Percentiles rank a stretch among this genome's conserved stretches.
phyloP scores from a whole-genome alignment of 768 basidiomycete species.

The Rhodotorula sphaerocarpa region DNA sequence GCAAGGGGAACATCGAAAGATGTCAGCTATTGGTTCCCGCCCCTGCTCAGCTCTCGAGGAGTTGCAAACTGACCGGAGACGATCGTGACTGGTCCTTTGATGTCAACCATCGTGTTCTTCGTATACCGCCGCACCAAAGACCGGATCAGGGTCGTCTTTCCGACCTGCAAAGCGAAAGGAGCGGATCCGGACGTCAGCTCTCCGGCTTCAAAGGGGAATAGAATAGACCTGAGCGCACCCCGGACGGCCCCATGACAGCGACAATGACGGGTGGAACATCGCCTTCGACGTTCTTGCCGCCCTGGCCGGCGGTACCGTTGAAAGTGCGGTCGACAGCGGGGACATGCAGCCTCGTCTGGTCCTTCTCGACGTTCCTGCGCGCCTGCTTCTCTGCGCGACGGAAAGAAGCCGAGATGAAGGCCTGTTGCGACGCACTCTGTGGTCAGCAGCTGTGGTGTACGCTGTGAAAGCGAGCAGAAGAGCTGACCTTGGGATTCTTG shows the following conservation, averaged over 20 bases:
- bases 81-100: constrained; percentile 87
- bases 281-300: constrained; percentile 53
- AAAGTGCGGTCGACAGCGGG: constrained; percentile 92
- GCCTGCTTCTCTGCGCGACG: constrained; percentile 81
- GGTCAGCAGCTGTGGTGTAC: neutral
- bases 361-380: constrained; percentile 79
- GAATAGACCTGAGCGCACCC: constrained; percentile 48
- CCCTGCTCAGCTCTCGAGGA: too few relatives aligned
- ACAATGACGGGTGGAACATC: constrained; percentile 88
- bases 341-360: constrained; percentile 90
- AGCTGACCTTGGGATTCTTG: constrained; percentile 75
- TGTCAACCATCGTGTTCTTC: constrained; percentile 82
- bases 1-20: neutral
- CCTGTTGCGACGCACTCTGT: constrained; percentile 46
- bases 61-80: constrained; percentile 52
- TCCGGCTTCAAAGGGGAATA: neutral
- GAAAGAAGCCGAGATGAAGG: constrained; percentile 77
- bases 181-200: neutral
- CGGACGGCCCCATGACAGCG: constrained; percentile 90
- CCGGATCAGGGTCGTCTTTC: constrained; percentile 88
- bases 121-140: constrained; percentile 84
- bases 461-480: neutral
- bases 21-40: neutral
- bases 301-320: constrained; percentile 44
- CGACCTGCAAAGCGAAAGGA: constrained; percentile 48